Percentiles rank a stretch among this genome's conserved stretches.
Evolutionary conservation across 2,329 filamentous ascomycete species (phyloP).

Genomic region (Botrytis aclada): DNA sequence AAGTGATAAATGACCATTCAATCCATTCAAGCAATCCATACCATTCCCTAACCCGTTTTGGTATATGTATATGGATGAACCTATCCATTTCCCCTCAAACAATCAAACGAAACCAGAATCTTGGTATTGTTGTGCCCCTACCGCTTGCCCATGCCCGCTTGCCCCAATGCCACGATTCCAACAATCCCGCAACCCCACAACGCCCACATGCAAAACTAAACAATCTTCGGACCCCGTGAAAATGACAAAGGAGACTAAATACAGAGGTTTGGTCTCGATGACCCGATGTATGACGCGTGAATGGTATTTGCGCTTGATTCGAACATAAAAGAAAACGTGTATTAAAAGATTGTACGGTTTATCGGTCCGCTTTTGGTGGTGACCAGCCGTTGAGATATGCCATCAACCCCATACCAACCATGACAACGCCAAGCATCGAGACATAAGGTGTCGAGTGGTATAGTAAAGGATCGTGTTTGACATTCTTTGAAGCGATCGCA

Average conservation of each 20-base stretch:
- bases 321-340: slow-evolving; percentile 8
- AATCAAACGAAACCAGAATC: slow-evolving; percentile 14
- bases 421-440: slow-evolving; percentile 77
- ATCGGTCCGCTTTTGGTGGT: slow-evolving; percentile 37
- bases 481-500: slow-evolving; percentile 34
- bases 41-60: slow-evolving; percentile 9
- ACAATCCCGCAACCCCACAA: slow-evolving; percentile 1
- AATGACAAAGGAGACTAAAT: slow-evolving; percentile 15
- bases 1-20: slow-evolving; percentile 8
- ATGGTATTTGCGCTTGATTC: slow-evolving; percentile 1
- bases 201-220: slow-evolving; percentile 15
- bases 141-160: slow-evolving; percentile 13
- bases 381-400: slow-evolving; percentile 85
- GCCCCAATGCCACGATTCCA: slow-evolving; percentile 1
- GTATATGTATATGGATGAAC: slow-evolving; percentile 13
- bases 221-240: neutral
- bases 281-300: neutral
- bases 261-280: slow-evolving; percentile 14
- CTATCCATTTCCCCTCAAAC: slow-evolving; percentile 6
- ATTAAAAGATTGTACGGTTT: slow-evolving; percentile 18
- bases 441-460: slow-evolving; percentile 68
- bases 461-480: slow-evolving; percentile 46
- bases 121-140: slow-evolving; percentile 15
- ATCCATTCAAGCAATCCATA: slow-evolving; percentile 5
- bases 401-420: slow-evolving; percentile 81